phyloP scores from a whole-genome alignment of 176 grass and related monocot genomes.

The Chrysopogon serrulatus region DNA sequence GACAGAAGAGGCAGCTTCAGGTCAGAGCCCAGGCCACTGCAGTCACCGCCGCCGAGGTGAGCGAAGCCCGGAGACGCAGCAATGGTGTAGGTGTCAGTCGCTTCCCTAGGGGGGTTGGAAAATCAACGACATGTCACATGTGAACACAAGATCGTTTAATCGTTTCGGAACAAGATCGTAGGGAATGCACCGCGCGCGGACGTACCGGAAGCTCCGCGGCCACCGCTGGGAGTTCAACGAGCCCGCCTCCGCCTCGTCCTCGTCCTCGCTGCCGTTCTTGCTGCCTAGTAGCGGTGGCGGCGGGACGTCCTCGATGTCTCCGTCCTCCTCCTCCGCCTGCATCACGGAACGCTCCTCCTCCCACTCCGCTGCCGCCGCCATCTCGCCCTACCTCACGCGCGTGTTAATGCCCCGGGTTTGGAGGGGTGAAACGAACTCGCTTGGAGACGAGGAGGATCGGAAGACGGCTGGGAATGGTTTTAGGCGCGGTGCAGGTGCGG shows the following conservation, averaged over 20 bases:
- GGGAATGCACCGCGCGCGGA: not conserved
- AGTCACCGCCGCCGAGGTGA: conserved; percentile 31
- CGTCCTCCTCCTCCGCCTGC: conserved; percentile 26
- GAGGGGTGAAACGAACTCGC: not conserved
- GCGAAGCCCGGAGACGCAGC: conserved; percentile 63
- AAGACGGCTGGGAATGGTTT: not conserved
- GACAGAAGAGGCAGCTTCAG: conserved; percentile 58
- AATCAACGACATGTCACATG: not conserved
- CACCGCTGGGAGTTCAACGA: conserved; percentile 49
- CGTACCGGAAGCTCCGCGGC: conserved; percentile 78
- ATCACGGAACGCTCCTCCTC: conserved; percentile 15
- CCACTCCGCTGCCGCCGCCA: not conserved
- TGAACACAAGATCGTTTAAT: not conserved
- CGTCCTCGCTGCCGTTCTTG: conserved; percentile 16
- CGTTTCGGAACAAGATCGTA: not conserved
- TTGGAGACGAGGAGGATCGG: not conserved
- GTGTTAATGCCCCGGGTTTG: not conserved
- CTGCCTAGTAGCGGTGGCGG: not conserved
- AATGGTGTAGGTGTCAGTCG: conserved; percentile 77
- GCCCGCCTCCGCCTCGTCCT: not conserved
- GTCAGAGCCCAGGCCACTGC: conserved; percentile 49
- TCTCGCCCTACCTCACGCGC: not conserved
- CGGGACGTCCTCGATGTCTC: conserved; percentile 36
- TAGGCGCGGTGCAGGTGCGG: not conserved
- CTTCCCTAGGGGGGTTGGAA: conserved; percentile 40